Evolutionary conservation across 2,329 filamentous ascomycete species (phyloP).

Genomic region (Xenoacremonium recifei): DNA sequence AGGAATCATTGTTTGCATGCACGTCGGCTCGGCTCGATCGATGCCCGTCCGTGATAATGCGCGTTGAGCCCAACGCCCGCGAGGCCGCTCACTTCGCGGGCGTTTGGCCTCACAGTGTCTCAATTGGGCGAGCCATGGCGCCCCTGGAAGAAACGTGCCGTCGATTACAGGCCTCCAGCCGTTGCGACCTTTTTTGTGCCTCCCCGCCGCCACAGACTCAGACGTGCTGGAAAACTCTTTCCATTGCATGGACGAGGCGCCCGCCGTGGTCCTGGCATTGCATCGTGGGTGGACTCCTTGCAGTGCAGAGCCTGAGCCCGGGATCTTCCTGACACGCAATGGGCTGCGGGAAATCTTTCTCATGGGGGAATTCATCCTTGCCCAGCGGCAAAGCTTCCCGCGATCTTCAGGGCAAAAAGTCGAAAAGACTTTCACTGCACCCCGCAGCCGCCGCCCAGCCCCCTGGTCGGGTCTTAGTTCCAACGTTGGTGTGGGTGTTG

Average conservation of each 20-base stretch:
- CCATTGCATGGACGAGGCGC: not conserved
- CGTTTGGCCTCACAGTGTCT: too few species aligned
- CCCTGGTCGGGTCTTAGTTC: conserved; percentile 3
- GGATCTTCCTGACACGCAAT: too few species aligned
- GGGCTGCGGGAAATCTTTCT: too few species aligned
- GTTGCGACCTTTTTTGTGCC: not conserved
- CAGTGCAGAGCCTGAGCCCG: not conserved
- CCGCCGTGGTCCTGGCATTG: too few species aligned
- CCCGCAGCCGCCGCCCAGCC: conserved; percentile 17
- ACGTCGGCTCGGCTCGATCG: too few species aligned
- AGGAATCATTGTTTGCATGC: too few species aligned
- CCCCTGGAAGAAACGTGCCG: not conserved
- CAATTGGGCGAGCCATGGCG: not conserved
- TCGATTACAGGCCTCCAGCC: not conserved
- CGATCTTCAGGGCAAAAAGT: conserved; percentile 7
- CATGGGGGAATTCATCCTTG: not conserved
- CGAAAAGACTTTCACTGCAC: conserved; percentile 13
- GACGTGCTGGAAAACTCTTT: not conserved
- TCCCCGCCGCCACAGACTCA: too few species aligned
- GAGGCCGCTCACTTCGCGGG: too few species aligned
- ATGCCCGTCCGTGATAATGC: too few species aligned
- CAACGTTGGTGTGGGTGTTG: not conserved
- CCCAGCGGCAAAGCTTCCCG: not conserved
- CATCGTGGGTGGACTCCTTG: not conserved
- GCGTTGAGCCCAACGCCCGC: too few species aligned